Evolutionary conservation across 1,284 basidiomycete species (phyloP), one percentile per base, ranked within the genome.

Genomic region (Paramarasmius palmivorus): DNA sequence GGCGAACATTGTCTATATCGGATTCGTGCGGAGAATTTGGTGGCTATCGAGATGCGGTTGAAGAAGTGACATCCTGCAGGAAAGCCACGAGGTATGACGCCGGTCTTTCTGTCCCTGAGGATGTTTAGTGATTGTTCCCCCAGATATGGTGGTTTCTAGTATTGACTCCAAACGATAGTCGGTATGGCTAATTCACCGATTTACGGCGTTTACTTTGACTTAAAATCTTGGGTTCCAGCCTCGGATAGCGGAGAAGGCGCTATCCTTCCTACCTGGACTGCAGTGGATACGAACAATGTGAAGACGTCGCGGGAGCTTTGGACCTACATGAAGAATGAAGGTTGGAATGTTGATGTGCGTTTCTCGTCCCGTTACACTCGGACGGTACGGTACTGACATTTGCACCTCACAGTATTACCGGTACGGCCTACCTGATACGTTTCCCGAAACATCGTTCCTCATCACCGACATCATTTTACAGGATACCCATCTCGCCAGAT

Each of bases 11-110:
- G 53, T 79, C 86, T 15, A 73, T 98, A 38, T 96, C 93, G 15
- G 93, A 97, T 68, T n/a, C 84, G 97, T 36, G 92, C 95, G 1
- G 90, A 94, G 68, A 98, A 97, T 65, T 77, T 99, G 9, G 97
- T 99, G 69, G 95, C 88, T 2, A 98, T 99, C 58, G 97, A 99
- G 73, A 76, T 81, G 37, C 84, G 96, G 54, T 72, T 98, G 60
- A 98, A 96, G 74, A 81, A 86, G n/a, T 36, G 97, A 99, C 66
- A 96, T 99, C 50, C 74, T 99, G n/a, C 82, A 86, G 54, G 97
- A 99, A n/a, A 74, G 85, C 93, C 4, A 72, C 77, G 50, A 84
- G 84, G 88, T 89, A 65, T 58, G 78, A 62, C 29, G 15, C 26
- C 39, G 20, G 14, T 37, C n/a, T n/a, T n/a, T 26, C 23, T 36